Evolutionary conservation across 108 stramenopile species (phyloP).

Genomic region (Nitzschia putrida): DNA sequence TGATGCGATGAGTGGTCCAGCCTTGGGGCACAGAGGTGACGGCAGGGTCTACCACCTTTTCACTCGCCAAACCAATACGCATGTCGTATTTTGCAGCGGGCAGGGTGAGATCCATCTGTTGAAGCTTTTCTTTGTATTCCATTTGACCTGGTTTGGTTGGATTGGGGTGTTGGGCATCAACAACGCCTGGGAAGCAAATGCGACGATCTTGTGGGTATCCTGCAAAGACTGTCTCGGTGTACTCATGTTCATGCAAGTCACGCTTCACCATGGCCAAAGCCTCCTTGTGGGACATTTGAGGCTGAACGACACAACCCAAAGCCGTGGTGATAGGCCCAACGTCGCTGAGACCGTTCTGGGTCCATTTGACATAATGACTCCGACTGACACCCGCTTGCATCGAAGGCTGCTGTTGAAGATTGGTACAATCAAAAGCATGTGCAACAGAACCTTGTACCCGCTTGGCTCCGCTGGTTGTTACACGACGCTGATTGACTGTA

Average conservation of each 20-base stretch:
- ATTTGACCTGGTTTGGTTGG: conserved; percentile 49
- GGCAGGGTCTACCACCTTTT: conserved; percentile 56
- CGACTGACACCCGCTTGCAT: conserved; percentile 77
- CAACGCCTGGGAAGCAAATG: conserved; percentile 54
- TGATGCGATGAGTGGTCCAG: conserved; percentile 69
- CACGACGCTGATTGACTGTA: conserved; percentile 65
- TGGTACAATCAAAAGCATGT: conserved; percentile 62
- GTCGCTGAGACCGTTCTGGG: conserved; percentile 60
- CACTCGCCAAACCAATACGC: conserved; percentile 64
- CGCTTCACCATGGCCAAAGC: conserved; percentile 51
- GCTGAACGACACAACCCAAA: conserved; percentile 46
- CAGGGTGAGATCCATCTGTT: conserved; percentile 62
- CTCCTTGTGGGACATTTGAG: conserved; percentile 27
- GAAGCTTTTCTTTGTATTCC: conserved; percentile 77
- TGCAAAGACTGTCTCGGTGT: conserved; percentile 74
- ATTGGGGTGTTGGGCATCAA: conserved; percentile 30
- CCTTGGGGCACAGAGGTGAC: conserved; percentile 45
- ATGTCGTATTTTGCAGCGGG: conserved; percentile 84
- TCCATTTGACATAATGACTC: conserved; percentile 73
- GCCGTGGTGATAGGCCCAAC: conserved; percentile 58
- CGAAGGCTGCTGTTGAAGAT: conserved; percentile 24
- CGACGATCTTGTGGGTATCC: conserved; percentile 65
- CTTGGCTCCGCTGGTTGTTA: conserved; percentile 67
- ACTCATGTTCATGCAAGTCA: conserved; percentile 61
- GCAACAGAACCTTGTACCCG: conserved; percentile 53